These are phyloP conservation scores for Kluyveromyces nonfermentans DNA, from an alignment of 805 yeast species.

Conservation along the genomic window DNA sequence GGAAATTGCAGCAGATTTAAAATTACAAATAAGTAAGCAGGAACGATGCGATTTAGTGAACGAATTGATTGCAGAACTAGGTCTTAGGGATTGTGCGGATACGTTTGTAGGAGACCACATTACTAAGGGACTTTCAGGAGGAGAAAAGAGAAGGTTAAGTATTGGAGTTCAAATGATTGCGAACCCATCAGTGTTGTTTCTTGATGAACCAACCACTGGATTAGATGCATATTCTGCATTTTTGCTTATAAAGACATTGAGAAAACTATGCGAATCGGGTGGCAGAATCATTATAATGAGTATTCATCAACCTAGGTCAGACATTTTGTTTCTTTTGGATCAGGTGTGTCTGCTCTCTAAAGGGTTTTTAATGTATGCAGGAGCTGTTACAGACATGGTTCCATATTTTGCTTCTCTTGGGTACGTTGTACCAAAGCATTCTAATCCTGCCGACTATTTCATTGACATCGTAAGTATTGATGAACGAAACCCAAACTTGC, in stretches of 20 bases:
- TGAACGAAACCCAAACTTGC: slow-evolving; percentile 32
- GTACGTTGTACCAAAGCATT: slow-evolving; percentile 34
- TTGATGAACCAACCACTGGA: slow-evolving; percentile 89
- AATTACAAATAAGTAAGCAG: slow-evolving; percentile 38
- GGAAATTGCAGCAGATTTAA: slow-evolving; percentile 58
- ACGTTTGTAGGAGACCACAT: slow-evolving; percentile 49
- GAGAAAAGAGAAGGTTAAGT: slow-evolving; percentile 70
- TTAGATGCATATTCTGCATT: slow-evolving; percentile 71
- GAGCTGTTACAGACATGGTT: slow-evolving; percentile 36
- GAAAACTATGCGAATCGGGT: slow-evolving; percentile 41
- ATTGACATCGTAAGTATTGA: slow-evolving; percentile 53
- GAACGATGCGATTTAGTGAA: slow-evolving; percentile 45
- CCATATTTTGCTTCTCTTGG: slow-evolving; percentile 44
- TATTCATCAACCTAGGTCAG: slow-evolving; percentile 79
- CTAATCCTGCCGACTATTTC: slow-evolving; percentile 54
- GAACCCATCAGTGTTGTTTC: slow-evolving; percentile 64
- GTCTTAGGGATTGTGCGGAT: slow-evolving; percentile 53
- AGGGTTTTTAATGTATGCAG: slow-evolving; percentile 45
- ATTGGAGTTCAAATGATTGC: slow-evolving; percentile 70
- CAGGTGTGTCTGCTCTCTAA: slow-evolving; percentile 57
- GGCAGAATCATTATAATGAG: slow-evolving; percentile 70
- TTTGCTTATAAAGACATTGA: slow-evolving; percentile 50
- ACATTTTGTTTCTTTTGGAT: slow-evolving; percentile 62
- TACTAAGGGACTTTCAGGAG: slow-evolving; percentile 66
- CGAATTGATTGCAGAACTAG: slow-evolving; percentile 53